phyloP scores from a whole-genome alignment of 768 basidiomycete species.

The Pulveroboletus sp. region DNA sequence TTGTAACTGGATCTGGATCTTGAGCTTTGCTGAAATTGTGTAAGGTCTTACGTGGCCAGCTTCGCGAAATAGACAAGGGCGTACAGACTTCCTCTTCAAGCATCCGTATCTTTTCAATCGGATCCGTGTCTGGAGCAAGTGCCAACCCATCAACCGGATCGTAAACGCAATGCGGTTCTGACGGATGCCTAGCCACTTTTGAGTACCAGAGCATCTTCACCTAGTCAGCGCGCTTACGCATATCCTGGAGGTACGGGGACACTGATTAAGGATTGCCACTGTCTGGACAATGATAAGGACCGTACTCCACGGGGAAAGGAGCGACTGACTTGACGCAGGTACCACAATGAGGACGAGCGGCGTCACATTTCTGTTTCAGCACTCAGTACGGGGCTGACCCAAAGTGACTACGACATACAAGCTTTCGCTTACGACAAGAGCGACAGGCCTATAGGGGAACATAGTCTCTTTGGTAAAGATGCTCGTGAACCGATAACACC shows the following conservation, averaged over 20 bases:
- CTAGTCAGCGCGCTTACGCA: conserved; percentile 46
- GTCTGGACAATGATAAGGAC: conserved; percentile 38
- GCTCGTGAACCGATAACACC: conserved; percentile 2
- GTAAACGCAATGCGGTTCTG: conserved; percentile 79
- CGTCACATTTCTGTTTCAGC: conserved; percentile 73
- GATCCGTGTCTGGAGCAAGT: conserved; percentile 73
- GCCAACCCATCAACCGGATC: conserved; percentile 81
- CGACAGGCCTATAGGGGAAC: conserved; percentile 56
- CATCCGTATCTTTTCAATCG: conserved; percentile 70
- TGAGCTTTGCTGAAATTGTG: conserved; percentile 50
- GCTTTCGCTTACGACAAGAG: conserved; percentile 78
- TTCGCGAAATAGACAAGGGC: conserved; percentile 13
- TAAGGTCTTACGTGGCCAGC: conserved; percentile 7
- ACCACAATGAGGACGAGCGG: conserved; percentile 77
- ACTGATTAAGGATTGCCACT: conserved; percentile 77
- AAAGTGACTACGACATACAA: conserved; percentile 44
- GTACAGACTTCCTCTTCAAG: conserved; percentile 76
- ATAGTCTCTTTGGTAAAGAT: conserved; percentile 7
- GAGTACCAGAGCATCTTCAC: background rate
- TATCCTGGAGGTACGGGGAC: conserved; percentile 85
- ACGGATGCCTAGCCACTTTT: conserved; percentile 58
- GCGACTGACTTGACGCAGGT: conserved; percentile 76
- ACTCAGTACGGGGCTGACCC: background rate
- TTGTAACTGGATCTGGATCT: conserved; percentile 52
- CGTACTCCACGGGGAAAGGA: background rate